Evolutionary conservation across 306 rosid genomes (phyloP), one percentile per base, ranked within the genome.

Genomic region (Fragaria nilgerrensis): DNA sequence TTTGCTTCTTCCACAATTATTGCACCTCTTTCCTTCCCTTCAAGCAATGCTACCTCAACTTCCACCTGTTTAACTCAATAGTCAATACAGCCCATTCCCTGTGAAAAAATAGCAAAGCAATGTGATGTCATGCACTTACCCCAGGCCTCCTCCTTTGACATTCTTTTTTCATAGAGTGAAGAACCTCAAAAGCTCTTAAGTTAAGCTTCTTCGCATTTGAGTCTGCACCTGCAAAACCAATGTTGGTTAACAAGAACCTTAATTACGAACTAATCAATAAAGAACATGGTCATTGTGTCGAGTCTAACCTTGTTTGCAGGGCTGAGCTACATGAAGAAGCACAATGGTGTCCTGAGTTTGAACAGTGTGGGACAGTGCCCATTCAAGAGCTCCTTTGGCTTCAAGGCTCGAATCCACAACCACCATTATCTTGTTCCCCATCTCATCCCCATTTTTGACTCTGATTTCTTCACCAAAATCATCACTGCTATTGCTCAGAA

Each of bases 281-380:
- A 17, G 9, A 11, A 14, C 44, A 58, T n/a, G 23, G 14, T 7
- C 22, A 45, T 15, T 32, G 0, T 19, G 15, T 36, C 9, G 23
- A 65, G 48, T 4, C 48, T 66, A 19, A 66, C 98, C 96, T 87
- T 81, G 85, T 65, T 66, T 79, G n/a, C 76, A 53, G 63, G 87
- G 79, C 66, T 71, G 89, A 80, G 86, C 64, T 19, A 89, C 89
- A 77, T 90, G 92, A 85, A 89, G 75, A 80, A 95, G 97, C 29
- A 92, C 45, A 75, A 95, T 48, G 37, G 85, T 87, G 64, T 89
- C 98, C 25, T 79, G 91, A 48, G 9, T 70, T 65, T 87, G 97
- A 67, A 88, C 86, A 62, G 97, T 81, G 79, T 95, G 95, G 5
- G 97, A 89, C 22, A 95, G 89, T 13, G 93, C 96, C 97, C 97